Base-by-base conservation (phyloP, 306 rosid species). In the Fragaria vesca region DNA sequence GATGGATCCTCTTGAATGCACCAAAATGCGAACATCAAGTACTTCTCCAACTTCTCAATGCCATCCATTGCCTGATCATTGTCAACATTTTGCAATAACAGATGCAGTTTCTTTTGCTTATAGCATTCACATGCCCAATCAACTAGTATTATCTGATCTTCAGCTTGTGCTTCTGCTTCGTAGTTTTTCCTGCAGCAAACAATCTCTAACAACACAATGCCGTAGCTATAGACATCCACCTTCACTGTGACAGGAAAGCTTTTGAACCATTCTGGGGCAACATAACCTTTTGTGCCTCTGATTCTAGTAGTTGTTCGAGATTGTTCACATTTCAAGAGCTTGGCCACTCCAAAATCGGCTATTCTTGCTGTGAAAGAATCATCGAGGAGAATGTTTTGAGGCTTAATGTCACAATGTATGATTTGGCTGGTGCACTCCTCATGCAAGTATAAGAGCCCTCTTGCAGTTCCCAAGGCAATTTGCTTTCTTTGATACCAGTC, bases 251-350 rank as follows among this genome's bases (percentile, higher is more conserved):
- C 9, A 1, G 83, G 66, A 38, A 18, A 9, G 8, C 4, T 8
- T 46, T 74, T 70, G 24, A 83, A 86, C 84, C 83, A 83, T 12
- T 86, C 87, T 0, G 80, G 82, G 12, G 88, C 90, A 1, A 84
- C 84, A 26, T 87, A 87, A 3, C 86, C 88, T 77, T 69, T 81
- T 46, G 88, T 81, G 32, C 87, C 90, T 63, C 87, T 76, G 1
- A 81, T 76, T 21, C 51, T 72, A 2, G 83, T 83, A 5, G 8
- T 54, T 1, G 86, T 81, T 6, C 58, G 80, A 51, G 73, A 75
- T 11, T 83, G 80, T 6, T 83, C 34, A 11, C 24, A 26, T 20
- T 8, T 55, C 38, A 83, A 30, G 32, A 30, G 2, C 32, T 30
- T 30, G 32, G 32, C 32, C 32, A 30, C 32, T 30, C 32, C 32